Base-by-base conservation (phyloP, 129 eudicot genomes). In the Escallonia herrerae region DNA sequence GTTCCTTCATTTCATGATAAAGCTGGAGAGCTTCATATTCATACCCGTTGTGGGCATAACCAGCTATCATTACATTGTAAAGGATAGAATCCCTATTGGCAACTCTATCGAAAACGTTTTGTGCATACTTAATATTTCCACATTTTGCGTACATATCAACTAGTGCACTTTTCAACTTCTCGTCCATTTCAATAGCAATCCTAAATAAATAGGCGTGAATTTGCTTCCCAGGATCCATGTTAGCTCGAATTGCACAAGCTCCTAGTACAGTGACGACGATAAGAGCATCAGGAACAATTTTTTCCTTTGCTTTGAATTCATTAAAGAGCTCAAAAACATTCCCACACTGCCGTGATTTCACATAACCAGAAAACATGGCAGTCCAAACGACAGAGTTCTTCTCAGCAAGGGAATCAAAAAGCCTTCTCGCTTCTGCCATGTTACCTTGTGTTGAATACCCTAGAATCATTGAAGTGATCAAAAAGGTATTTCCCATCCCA, bases 141-240 rank as follows among this genome's bases (percentile, higher is more conserved):
- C 99, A 85, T 80, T 93, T 93, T 3, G 91, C 77, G 69, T 93
- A 93, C 96, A 86, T 93, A 70, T 93, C 95, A 39, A 86, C 70
- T 64, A 86, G 60, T 2, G 96, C 72, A 60, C 91, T 81, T 6
- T 66, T 39, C 48, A 65, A 47, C 64, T 81, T 89, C 42, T 60
- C 84, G 50, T 83, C 89, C 70, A 69, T 66, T 3, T 72, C 40
- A n/a, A 81, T 66, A 44, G 69, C 77, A 46, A 13, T 75, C 68
- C 93, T 71, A 56, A 83, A 46, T 2, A 83, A 10, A 62, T 73
- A 79, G 5, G 79, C 86, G 50, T 89, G 99, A 8, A 86, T 72
- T 73, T 93, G 95, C 72, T 93, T 88, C 47, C 99, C 96, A 7
- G 79, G 91, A 74, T 80, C 86, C 53, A 85, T 51, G 2, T 74